phyloP scores from a whole-genome alignment of 495 filamentous ascomycete species.

The Poronia punctata region DNA sequence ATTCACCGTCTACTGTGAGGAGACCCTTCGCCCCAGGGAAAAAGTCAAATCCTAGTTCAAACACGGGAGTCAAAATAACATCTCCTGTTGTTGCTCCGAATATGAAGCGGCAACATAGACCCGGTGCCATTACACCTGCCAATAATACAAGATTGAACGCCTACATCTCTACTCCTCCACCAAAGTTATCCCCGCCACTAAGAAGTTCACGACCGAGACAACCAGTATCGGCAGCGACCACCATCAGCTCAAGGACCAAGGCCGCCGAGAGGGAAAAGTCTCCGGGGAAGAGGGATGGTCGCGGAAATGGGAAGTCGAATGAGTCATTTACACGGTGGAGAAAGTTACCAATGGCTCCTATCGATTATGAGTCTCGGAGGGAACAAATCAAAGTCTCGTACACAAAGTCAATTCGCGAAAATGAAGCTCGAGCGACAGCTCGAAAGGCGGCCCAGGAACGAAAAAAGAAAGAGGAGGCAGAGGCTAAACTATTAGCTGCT shows the following conservation, averaged over 20 bases:
- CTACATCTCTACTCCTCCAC: conserved; percentile 42
- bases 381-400: conserved; percentile 75
- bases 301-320: conserved; percentile 27
- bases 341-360: conserved; percentile 53
- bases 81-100: conserved; percentile 24
- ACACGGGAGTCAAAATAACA: conserved; percentile 32
- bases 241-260: conserved; percentile 57
- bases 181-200: conserved; percentile 59
- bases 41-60: conserved; percentile 31
- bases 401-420: conserved; percentile 66
- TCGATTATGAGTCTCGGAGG: conserved; percentile 71
- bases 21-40: conserved; percentile 32
- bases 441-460: conserved; percentile 35
- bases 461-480: conserved; percentile 36
- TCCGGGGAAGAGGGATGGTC: conserved; percentile 29
- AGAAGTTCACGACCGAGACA: conserved; percentile 77
- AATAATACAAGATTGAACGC: conserved; percentile 44
- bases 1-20: conserved; percentile 40
- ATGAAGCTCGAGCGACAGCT: conserved; percentile 50
- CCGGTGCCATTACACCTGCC: conserved; percentile 22
- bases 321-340: conserved; percentile 33
- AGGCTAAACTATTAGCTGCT: conserved; percentile 16
- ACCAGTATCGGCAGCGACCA: conserved; percentile 67
- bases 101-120: conserved; percentile 17
- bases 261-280: conserved; percentile 33